phyloP scores from a whole-genome alignment of 257 asterid genomes.

The Thymus quinquecostatus region DNA sequence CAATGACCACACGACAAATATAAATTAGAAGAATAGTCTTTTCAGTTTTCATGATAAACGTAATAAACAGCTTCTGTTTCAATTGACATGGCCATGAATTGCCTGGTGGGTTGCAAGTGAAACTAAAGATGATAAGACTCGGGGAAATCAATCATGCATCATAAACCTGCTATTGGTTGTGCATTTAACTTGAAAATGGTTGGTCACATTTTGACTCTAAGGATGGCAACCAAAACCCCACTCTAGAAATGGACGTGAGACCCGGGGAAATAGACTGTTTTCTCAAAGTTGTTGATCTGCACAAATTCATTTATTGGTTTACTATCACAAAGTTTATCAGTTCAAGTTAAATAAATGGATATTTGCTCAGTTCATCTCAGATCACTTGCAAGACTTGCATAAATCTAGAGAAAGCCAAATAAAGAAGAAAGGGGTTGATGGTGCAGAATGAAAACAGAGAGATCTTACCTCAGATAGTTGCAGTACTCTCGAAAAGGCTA shows the following conservation, averaged over 20 bases:
- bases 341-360: constrained; percentile 29
- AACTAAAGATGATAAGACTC: neutral
- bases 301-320: constrained; percentile 33
- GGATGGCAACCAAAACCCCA: neutral
- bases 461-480: too few species aligned
- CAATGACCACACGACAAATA: neutral
- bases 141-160: constrained; percentile 12
- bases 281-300: constrained; percentile 97
- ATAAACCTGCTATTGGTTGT: neutral
- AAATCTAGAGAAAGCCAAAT: too few species aligned
- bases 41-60: neutral
- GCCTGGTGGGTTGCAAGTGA: neutral
- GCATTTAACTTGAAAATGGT: constrained; percentile 12
- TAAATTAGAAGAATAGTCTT: neutral
- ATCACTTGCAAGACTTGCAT: too few species aligned
- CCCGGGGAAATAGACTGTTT: too few species aligned
- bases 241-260: neutral
- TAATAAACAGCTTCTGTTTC: neutral
- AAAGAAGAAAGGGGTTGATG: too few species aligned
- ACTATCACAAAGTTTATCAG: constrained; percentile 26
- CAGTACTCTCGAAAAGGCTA: too few species aligned
- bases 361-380: neutral
- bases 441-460: too few species aligned
- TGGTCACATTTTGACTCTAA: neutral
- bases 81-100: neutral